Evolutionary conservation across 2,329 filamentous ascomycete genomes (phyloP).

Genomic region (Aspergillus ochraceoroseus): DNA sequence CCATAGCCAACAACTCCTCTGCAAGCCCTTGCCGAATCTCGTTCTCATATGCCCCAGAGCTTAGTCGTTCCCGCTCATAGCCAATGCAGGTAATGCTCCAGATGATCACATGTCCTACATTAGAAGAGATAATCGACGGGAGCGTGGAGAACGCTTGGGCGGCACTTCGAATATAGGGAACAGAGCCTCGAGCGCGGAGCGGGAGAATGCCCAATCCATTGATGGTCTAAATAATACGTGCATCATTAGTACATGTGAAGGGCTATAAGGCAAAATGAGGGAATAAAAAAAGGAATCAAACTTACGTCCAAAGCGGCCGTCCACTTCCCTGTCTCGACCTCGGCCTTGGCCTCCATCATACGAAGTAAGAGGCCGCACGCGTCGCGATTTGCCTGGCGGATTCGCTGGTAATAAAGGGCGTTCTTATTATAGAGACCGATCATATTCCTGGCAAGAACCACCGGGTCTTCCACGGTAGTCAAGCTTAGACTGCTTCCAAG

Average conservation of each 20-base stretch:
- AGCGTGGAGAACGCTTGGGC: slow-evolving; percentile 76
- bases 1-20: slow-evolving; percentile 70
- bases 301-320: slow-evolving; percentile 61
- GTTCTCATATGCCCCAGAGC: slow-evolving; percentile 64
- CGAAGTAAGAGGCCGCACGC: slow-evolving; percentile 56
- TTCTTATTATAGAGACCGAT: slow-evolving; percentile 58
- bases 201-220: slow-evolving; percentile 72
- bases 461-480: slow-evolving; percentile 63
- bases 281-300: slow-evolving; percentile 19
- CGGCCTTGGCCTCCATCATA: slow-evolving; percentile 57
- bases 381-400: slow-evolving; percentile 55
- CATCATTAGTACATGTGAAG: slow-evolving; percentile 12
- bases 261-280: background rate
- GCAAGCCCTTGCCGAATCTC: slow-evolving; percentile 51
- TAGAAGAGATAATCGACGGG: slow-evolving; percentile 75
- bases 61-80: slow-evolving; percentile 67
- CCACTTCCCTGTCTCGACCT: slow-evolving; percentile 57
- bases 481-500: slow-evolving; percentile 52
- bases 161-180: slow-evolving; percentile 70
- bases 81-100: slow-evolving; percentile 89
- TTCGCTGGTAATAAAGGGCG: slow-evolving; percentile 56
- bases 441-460: slow-evolving; percentile 60
- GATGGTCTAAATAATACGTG: slow-evolving; percentile 60
- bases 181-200: slow-evolving; percentile 66
- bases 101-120: slow-evolving; percentile 84